phyloP scores from a whole-genome alignment of 2,329 filamentous ascomycete genomes.

The Aureobasidium lini region DNA sequence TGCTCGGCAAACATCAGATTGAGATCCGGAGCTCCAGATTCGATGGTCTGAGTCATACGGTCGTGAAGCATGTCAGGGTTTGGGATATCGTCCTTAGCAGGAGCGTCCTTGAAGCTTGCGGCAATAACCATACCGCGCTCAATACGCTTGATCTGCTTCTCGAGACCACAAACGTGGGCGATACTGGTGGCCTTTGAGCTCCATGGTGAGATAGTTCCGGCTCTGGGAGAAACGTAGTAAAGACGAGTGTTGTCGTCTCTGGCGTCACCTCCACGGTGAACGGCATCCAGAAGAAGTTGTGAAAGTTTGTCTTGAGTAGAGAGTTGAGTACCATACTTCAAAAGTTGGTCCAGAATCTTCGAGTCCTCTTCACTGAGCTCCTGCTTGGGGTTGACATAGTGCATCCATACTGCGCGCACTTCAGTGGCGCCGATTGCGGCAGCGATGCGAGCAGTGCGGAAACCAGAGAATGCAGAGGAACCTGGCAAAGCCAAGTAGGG shows the following conservation, averaged over 20 bases:
- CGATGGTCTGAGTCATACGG: constrained; percentile 88
- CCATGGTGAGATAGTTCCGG: constrained; percentile 85
- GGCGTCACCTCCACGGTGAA: constrained; percentile 42
- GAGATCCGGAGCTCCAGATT: constrained; percentile 58
- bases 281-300: constrained; percentile 37
- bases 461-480: constrained; percentile 48
- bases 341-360: constrained; percentile 49
- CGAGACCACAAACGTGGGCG: constrained; percentile 80
- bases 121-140: constrained; percentile 79
- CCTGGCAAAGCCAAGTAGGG: constrained; percentile 42
- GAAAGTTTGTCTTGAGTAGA: constrained; percentile 38
- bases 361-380: constrained; percentile 38
- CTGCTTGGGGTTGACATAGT: constrained; percentile 41
- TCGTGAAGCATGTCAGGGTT: constrained; percentile 73
- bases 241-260: constrained; percentile 45
- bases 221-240: constrained; percentile 71
- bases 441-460: constrained; percentile 40
- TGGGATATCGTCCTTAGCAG: constrained; percentile 45
- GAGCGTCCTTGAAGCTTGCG: constrained; percentile 48
- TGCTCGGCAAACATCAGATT: constrained; percentile 71
- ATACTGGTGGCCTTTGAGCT: constrained; percentile 94
- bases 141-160: constrained; percentile 64
- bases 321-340: constrained; percentile 52
- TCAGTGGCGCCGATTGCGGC: constrained; percentile 39
- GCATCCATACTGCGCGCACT: constrained; percentile 44